phyloP scores from a whole-genome alignment of 2,329 filamentous ascomycete genomes.

The Stemphylium lycopersici region DNA sequence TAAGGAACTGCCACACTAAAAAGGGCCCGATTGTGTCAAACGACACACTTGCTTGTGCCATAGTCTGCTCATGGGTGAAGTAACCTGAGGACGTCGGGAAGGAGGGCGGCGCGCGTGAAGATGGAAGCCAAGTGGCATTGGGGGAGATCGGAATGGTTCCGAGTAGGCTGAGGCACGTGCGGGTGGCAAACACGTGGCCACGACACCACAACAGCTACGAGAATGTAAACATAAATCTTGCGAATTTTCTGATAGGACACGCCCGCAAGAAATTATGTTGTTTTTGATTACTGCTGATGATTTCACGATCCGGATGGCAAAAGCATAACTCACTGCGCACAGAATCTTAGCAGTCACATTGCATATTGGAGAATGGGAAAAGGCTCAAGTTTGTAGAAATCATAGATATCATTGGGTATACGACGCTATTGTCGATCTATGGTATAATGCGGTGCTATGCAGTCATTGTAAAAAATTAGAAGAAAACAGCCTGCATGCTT shows the following conservation, averaged over 20 bases:
- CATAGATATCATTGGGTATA: constrained; percentile 8
- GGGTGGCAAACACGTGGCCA: neutral
- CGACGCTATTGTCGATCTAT: constrained; percentile 6
- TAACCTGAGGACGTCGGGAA: neutral
- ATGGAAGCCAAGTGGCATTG: constrained; percentile 16
- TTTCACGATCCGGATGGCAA: too few species aligned
- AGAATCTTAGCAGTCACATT: too few species aligned
- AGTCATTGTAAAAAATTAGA: constrained; percentile 5
- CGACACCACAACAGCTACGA: neutral
- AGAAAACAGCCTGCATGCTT: constrained; percentile 2
- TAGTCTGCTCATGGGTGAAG: constrained; percentile 12
- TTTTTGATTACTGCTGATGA: too few species aligned
- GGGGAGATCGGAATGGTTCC: constrained; percentile 12
- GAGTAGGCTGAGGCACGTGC: constrained; percentile 13
- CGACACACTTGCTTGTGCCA: constrained; percentile 34
- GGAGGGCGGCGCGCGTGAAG: neutral
- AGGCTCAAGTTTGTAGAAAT: neutral
- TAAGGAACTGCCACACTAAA: constrained; percentile 45
- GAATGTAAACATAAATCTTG: too few species aligned
- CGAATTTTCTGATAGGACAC: too few species aligned
- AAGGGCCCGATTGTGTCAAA: constrained; percentile 42
- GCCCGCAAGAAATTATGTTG: too few species aligned
- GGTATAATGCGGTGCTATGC: constrained; percentile 13
- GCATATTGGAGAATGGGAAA: too few species aligned
- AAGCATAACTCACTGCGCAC: too few species aligned